phyloP scores from a whole-genome alignment of 768 basidiomycete genomes.

The Termitomyces sp. region DNA sequence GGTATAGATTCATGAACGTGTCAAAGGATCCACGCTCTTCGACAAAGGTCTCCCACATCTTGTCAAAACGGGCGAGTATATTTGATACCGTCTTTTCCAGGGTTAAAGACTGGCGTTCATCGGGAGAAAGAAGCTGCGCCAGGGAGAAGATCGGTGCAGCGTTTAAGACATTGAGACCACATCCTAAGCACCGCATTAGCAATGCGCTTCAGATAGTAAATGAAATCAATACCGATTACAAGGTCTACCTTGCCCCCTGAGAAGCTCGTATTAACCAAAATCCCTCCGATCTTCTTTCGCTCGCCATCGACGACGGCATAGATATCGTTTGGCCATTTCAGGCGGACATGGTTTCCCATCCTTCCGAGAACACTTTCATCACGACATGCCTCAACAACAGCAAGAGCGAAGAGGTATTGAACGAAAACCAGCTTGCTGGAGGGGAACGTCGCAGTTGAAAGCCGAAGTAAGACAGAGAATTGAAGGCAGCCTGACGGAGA shows the following conservation, averaged over 20 bases:
- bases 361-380: constrained; percentile 53
- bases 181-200: constrained; percentile 49
- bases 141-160: constrained; percentile 81
- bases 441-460: constrained; percentile 50
- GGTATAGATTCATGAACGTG: constrained; percentile 79
- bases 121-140: constrained; percentile 55
- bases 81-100: constrained; percentile 76
- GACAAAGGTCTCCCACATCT: constrained; percentile 76
- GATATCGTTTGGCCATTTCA: constrained; percentile 98
- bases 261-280: constrained; percentile 88
- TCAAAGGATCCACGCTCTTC: constrained; percentile 66
- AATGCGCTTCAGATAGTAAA: background rate
- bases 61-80: constrained; percentile 75
- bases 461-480: constrained; percentile 73
- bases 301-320: constrained; percentile 65
- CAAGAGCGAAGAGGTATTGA: constrained; percentile 90
- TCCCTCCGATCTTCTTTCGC: constrained; percentile 83
- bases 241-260: constrained; percentile 62
- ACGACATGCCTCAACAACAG: constrained; percentile 84
- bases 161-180: constrained; percentile 86
- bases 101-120: constrained; percentile 37
- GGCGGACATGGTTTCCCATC: constrained; percentile 54
- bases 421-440: constrained; percentile 80
- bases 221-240: constrained; percentile 42
- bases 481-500: constrained; percentile 89